Conservation (phyloP, 306 rosid genomes). For the Luffa aegyptiaca region DNA sequence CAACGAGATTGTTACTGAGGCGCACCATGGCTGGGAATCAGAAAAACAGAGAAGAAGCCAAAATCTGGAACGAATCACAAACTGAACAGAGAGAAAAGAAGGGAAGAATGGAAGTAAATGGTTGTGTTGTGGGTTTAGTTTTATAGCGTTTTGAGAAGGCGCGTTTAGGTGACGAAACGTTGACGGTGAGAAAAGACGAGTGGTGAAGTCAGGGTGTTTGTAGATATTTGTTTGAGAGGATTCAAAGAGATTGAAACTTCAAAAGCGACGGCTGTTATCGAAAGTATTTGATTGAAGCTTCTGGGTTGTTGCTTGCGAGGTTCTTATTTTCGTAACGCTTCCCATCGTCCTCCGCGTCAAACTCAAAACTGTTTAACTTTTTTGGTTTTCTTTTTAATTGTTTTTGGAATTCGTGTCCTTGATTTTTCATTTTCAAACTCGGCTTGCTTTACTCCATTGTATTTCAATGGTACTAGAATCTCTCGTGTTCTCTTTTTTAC, state of each 20-base stretch:
- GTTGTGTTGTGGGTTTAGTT: neutral
- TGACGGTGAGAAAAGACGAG: neutral
- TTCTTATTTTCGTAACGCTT: neutral
- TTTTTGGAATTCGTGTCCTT: no score
- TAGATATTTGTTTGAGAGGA: neutral
- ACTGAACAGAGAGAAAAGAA: neutral
- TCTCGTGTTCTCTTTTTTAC: no score
- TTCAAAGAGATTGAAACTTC: neutral
- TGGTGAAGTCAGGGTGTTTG: neutral
- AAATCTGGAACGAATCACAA: neutral
- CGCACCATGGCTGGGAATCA: conserved; percentile 17
- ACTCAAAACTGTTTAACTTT: no score
- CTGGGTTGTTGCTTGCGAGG: no score
- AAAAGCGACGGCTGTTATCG: neutral
- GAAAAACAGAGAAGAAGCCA: neutral
- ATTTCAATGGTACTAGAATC: no score
- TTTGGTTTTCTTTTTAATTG: no score
- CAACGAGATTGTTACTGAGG: conserved; percentile 53
- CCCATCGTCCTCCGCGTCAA: no score
- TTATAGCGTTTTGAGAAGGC: neutral
- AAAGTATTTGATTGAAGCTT: no score
- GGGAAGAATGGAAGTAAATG: neutral
- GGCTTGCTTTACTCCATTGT: no score
- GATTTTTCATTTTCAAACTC: no score
- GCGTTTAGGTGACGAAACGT: neutral